Evolutionary conservation across 2,329 filamentous ascomycete genomes (phyloP).

Genomic region (Beauveria scarabaeidicola): DNA sequence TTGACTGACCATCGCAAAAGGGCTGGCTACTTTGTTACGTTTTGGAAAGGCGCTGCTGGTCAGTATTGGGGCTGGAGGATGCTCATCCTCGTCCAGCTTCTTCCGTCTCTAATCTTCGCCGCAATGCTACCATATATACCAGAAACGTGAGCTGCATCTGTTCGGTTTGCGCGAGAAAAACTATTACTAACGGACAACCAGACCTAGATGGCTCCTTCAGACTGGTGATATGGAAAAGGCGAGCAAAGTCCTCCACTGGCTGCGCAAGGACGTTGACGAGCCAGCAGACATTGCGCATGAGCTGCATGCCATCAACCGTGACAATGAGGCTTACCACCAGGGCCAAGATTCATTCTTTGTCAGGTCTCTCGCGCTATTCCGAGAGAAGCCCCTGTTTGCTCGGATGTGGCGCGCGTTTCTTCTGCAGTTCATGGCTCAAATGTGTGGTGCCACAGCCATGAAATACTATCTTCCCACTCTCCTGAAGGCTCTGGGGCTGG

Average conservation of each 20-base stretch:
- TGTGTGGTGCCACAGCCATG: conserved; percentile 52
- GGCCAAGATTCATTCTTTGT: conserved; percentile 17
- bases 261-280: conserved; percentile 36
- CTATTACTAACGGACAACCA: background rate
- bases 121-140: conserved; percentile 42
- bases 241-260: conserved; percentile 34
- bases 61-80: conserved; percentile 43
- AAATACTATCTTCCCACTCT: conserved; percentile 52
- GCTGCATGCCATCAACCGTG: conserved; percentile 37
- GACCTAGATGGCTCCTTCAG: conserved; percentile 51
- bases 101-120: conserved; percentile 42
- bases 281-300: conserved; percentile 31
- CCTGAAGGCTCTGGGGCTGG: conserved; percentile 41
- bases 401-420: conserved; percentile 49
- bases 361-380: conserved; percentile 36
- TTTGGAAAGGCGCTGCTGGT: conserved; percentile 39
- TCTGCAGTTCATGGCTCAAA: conserved; percentile 51
- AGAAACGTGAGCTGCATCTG: conserved; percentile 37
- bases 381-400: conserved; percentile 36
- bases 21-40: conserved; percentile 48
- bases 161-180: background rate
- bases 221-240: conserved; percentile 36
- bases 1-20: conserved; percentile 15
- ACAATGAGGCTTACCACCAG: conserved; percentile 29
- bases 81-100: conserved; percentile 42